A percentile compares a stretch with the other conserved stretches of the same genome.
phyloP scores from a whole-genome alignment of 345 rosid genomes.

The Lepidium didymum region DNA sequence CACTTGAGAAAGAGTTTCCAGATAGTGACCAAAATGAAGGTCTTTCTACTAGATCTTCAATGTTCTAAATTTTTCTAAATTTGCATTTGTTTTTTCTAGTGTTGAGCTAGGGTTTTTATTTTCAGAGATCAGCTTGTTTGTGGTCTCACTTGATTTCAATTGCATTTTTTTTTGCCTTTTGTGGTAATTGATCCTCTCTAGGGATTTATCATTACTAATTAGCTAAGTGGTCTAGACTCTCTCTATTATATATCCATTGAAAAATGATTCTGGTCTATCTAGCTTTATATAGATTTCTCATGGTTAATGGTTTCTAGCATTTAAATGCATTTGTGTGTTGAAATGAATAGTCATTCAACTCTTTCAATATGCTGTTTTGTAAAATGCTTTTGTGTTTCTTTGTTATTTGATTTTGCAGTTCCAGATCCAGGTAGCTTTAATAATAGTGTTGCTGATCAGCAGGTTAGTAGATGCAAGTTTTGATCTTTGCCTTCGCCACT shows the following conservation, averaged over 20 bases:
- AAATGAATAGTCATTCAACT: neutral
- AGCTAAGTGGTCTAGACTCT: neutral
- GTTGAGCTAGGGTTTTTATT: conserved; percentile 31
- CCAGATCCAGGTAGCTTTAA: conserved; percentile 83
- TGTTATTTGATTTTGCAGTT: conserved; percentile 34
- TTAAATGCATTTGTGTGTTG: neutral
- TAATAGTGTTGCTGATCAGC: conserved; percentile 76
- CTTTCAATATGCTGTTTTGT: neutral
- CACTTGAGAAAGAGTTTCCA: conserved; percentile 82
- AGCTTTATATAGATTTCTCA: conserved; percentile 16
- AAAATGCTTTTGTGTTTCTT: neutral
- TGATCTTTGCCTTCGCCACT: neutral
- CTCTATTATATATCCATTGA: neutral
- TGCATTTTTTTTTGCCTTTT: neutral
- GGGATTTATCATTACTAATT: conserved; percentile 4
- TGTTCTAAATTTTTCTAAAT: neutral
- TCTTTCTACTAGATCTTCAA: conserved; percentile 40
- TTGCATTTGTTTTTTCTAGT: neutral
- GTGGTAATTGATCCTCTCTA: conserved; percentile 1
- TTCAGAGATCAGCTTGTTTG: conserved; percentile 19
- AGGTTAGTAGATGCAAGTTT: conserved; percentile 39
- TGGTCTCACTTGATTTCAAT: neutral
- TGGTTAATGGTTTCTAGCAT: neutral
- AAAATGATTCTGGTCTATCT: neutral
- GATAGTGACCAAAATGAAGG: conserved; percentile 81